These are phyloP conservation scores for Alloteropsis angusta DNA, from an alignment of 202 grass and related monocot genomes.

Conservation along the genomic window DNA sequence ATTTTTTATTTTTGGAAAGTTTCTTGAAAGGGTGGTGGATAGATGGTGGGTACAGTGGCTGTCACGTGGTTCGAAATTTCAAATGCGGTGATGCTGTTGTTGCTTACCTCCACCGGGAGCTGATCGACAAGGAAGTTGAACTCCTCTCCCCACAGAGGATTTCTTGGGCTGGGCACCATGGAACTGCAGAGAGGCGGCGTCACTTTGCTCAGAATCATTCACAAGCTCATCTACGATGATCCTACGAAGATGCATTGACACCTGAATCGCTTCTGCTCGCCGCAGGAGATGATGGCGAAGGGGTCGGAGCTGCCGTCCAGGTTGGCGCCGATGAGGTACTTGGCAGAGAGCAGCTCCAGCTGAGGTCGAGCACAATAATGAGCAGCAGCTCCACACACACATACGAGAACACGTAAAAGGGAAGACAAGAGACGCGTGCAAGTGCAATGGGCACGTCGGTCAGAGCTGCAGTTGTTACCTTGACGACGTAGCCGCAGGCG, in stretches of 20 bases:
- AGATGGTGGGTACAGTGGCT: not conserved
- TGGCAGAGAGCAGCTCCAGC: slow-evolving; percentile 90
- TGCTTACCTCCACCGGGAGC: slow-evolving; percentile 70
- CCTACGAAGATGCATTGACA: not conserved
- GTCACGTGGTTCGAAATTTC: not conserved
- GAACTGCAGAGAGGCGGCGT: slow-evolving; percentile 38
- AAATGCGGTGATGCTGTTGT: not conserved
- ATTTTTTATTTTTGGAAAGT: too few relatives aligned
- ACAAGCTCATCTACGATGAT: not conserved
- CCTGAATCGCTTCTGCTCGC: slow-evolving; percentile 79
- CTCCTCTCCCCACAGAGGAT: slow-evolving; percentile 88
- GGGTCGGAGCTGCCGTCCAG: slow-evolving; percentile 79
- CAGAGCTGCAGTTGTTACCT: slow-evolving; percentile 25
- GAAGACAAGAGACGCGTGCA: not conserved
- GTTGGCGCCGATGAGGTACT: slow-evolving; percentile 95
- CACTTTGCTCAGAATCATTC: not conserved
- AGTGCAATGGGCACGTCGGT: not conserved
- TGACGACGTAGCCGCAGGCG: slow-evolving; percentile 25
- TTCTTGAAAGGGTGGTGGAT: too few relatives aligned
- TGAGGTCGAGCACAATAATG: not conserved
- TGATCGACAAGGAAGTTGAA: slow-evolving; percentile 67
- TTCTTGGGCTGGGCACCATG: slow-evolving; percentile 78
- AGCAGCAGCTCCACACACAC: not conserved
- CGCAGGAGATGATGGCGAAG: slow-evolving; percentile 77
- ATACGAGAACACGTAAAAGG: not conserved